phyloP scores from a whole-genome alignment of 805 yeast genomes.

The Saturnispora silvae region DNA sequence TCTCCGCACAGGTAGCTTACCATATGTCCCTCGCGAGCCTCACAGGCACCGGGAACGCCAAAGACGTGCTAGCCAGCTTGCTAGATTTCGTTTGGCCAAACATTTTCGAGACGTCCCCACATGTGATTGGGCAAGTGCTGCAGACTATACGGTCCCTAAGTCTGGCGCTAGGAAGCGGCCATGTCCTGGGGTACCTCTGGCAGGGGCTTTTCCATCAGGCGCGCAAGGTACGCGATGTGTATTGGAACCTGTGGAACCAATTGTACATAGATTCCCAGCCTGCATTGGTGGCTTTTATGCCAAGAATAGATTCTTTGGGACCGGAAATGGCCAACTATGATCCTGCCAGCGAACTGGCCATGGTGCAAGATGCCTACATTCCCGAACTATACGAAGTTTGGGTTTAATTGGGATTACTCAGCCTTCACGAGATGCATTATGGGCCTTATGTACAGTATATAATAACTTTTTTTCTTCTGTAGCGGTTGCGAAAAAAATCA shows the following conservation, averaged over 20 bases:
- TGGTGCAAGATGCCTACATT: too few relatives aligned
- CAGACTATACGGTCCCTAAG: conserved; percentile 73
- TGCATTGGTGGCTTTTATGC: conserved; percentile 33
- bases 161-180: conserved; percentile 65
- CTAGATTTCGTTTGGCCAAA: conserved; percentile 81
- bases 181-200: conserved; percentile 66
- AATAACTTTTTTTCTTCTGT: too few relatives aligned
- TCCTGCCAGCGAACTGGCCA: conserved; percentile 4
- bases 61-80: conserved; percentile 75
- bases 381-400: too few relatives aligned
- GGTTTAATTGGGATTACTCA: not conserved
- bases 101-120: conserved; percentile 90
- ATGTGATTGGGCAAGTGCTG: conserved; percentile 71
- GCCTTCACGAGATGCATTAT: too few relatives aligned
- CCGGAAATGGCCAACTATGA: conserved; percentile 35
- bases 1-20: conserved; percentile 79
- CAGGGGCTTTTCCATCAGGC: conserved; percentile 94
- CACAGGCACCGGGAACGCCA: conserved; percentile 61
- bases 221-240: conserved; percentile 67
- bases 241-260: conserved; percentile 74
- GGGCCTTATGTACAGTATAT: too few relatives aligned
- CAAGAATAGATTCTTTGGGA: not conserved
- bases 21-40: conserved; percentile 77
- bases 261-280: conserved; percentile 68
- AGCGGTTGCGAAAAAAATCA: too few relatives aligned